Base-by-base conservation (phyloP, 2,329 filamentous ascomycete genomes). In the Paraphoma chrysanthemicola region DNA sequence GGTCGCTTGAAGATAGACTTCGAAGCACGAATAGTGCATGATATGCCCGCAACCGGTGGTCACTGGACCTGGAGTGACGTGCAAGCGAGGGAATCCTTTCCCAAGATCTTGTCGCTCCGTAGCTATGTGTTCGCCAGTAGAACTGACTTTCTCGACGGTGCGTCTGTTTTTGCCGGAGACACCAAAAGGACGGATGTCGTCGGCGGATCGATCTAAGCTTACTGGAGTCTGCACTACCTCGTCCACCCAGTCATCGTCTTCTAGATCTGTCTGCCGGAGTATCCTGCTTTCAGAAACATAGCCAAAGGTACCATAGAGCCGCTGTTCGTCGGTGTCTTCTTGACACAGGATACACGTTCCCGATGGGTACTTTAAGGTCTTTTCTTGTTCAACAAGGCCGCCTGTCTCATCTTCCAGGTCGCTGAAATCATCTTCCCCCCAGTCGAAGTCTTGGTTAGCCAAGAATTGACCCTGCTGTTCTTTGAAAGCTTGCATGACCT, bases 21-120 rank as follows among this genome's bases (percentile, higher is more conserved):
- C 93, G 72, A 99, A 99, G 78, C 95, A 99, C 65, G 86, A 88
- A 74, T 91, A 98, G 76, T 99, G 95, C 95, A 99, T 99, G 70
- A 99, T 96, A 75, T 99, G 95, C 2, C 95, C 95, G 76, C 95
- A 99, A 9, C 94, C 92, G 36, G 91, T 91, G 10, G 93, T 91
- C 1, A 98, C 90, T 0, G 94, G 91, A 0, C 93, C 95, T 16
- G 86, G 82, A 29, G 85, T 83, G 33, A 87, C 87, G 41, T 87
- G 83, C 9, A 84, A 81, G 6, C 88, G 83, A 2, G 92, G 90
- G 70, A 96, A 99, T 0, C 95, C 95, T 76, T 93, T 96, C 31
- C 94, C 93, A 46, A 99, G 85, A 6, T 88, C 88, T 77, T 96
- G 90, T 47, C 90, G 87, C 74, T 96, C 92, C 4, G 87, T 85